These are phyloP conservation scores for Pythium scleroteichum DNA, from an alignment of 352 stramenopile genomes.

Conservation along the genomic window DNA sequence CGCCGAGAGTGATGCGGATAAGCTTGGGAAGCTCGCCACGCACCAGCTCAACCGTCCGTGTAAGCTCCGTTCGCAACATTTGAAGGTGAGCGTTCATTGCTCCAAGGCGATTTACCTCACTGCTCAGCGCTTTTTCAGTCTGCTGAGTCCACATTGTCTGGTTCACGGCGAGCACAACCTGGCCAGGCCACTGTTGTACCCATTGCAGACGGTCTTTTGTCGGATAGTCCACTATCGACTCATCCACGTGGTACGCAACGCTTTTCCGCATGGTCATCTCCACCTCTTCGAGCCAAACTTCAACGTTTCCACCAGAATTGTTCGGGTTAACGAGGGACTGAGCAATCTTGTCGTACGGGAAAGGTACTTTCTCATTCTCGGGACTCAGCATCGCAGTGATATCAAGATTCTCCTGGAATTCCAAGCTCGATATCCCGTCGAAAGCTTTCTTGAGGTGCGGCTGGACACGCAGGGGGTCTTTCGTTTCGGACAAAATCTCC, in stretches of 20 bases:
- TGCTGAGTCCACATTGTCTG: constrained; percentile 91
- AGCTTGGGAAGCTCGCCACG: constrained; percentile 92
- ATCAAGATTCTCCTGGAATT: constrained; percentile 92
- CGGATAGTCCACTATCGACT: constrained; percentile 84
- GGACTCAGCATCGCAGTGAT: constrained; percentile 91
- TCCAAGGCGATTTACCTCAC: constrained; percentile 30
- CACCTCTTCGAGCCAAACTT: constrained; percentile 86
- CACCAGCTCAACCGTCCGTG: constrained; percentile 91
- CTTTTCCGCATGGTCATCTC: constrained; percentile 89
- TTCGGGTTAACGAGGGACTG: constrained; percentile 94
- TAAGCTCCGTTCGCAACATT: constrained; percentile 71
- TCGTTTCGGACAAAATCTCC: constrained; percentile 92
- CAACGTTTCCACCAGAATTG: constrained; percentile 92
- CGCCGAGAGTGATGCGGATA: constrained; percentile 89
- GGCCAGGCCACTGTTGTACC: constrained; percentile 92
- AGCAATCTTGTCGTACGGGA: constrained; percentile 85
- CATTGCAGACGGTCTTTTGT: constrained; percentile 88
- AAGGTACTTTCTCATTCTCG: constrained; percentile 88
- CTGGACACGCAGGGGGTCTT: constrained; percentile 94
- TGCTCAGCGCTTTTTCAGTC: constrained; percentile 69
- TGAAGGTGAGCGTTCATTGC: constrained; percentile 67
- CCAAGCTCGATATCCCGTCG: constrained; percentile 90
- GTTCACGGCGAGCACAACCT: constrained; percentile 92
- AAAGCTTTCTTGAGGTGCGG: constrained; percentile 95
- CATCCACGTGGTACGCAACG: constrained; percentile 78